Evolutionary conservation across 2,329 filamentous ascomycete genomes (phyloP), one percentile per base, ranked within the genome.

Genomic region (Berkeleyomyces rouxiae): DNA sequence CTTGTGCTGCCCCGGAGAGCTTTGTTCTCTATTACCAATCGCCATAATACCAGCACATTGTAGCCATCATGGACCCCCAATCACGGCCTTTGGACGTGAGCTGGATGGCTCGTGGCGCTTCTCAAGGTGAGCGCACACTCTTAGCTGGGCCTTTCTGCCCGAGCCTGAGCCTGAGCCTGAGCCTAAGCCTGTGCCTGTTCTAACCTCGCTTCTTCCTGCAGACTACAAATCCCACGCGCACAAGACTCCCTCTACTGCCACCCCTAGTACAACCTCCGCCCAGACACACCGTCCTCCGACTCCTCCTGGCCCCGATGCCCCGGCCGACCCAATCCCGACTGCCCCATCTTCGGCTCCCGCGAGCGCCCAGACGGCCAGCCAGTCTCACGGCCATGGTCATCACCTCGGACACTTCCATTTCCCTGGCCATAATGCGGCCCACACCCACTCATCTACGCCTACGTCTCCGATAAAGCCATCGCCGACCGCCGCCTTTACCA

Each of bases 21-120:
- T 60, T 23, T 42, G 61, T 43, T 36, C 10, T 58, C 55, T 10
- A 68, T 66, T 66, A 68, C 67, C 68, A 68, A 69, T 68, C 68
- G 33, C 23, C 11, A 6, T 5, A 53, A 11, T 53, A 36, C n/a
- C 39, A 36, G 58, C 58, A n/a, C 7, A 11, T 23, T 11, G 7
- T 71, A 23, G 77, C 68, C 36, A 39, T 66, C 40, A 92, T 92
- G 88, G 88, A 92, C 74, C 85, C 87, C 68, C 82, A 88, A 67
- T 84, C 90, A 72, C 85, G 86, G 67, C 82, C 60, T 53, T 39
- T 95, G 70, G 90, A 95, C 74, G 89, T 95, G 70, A 90, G 87
- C 74, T 95, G 90, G 90, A 87, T 95, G 78, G 80, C 80, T 68
- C 87, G 93, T 74, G 87, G 88, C 71, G 83, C 86, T 68, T 83